Evolutionary conservation across 352 stramenopile genomes (phyloP).

Genomic region (Phytopythium cucurbitacearum): DNA sequence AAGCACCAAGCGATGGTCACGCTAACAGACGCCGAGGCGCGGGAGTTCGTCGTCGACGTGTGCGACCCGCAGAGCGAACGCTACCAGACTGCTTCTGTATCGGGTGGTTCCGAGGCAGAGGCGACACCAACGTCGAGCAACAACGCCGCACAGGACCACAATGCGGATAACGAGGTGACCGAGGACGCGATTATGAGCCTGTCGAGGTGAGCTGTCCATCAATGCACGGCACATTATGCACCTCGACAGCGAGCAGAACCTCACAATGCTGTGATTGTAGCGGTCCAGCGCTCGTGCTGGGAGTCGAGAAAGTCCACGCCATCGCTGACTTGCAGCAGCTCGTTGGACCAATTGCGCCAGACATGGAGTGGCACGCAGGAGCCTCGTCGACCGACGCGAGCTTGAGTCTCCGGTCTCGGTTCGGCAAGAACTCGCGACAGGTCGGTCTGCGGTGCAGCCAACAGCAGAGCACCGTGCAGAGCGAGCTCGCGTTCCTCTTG

Average conservation of each 20-base stretch:
- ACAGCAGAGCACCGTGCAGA: constrained; percentile 21
- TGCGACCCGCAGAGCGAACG: constrained; percentile 26
- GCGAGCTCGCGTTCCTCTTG: constrained; percentile 46
- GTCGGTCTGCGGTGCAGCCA: constrained; percentile 40
- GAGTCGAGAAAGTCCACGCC: constrained; percentile 39
- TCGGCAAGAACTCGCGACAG: constrained; percentile 24
- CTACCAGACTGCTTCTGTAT: constrained; percentile 7
- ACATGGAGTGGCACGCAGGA: not conserved
- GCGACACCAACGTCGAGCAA: not conserved
- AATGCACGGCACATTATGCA: too few relatives aligned
- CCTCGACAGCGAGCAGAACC: too few relatives aligned
- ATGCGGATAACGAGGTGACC: constrained; percentile 8
- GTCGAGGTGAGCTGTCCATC: constrained; percentile 2
- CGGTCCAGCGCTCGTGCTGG: constrained; percentile 42
- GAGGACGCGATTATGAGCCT: constrained; percentile 25
- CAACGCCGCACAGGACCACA: not conserved
- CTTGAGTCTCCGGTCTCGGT: constrained; percentile 32
- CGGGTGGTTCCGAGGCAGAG: not conserved
- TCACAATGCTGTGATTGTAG: not conserved
- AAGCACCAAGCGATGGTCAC: constrained; percentile 41
- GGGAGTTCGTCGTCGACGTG: constrained; percentile 33
- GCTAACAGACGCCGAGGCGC: constrained; percentile 29
- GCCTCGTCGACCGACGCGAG: not conserved
- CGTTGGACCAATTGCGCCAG: constrained; percentile 26
- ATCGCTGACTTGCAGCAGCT: constrained; percentile 50